These are phyloP conservation scores for Aureobasidium uvarum DNA, from an alignment of 2,329 filamentous ascomycete species.

Conservation along the genomic window DNA sequence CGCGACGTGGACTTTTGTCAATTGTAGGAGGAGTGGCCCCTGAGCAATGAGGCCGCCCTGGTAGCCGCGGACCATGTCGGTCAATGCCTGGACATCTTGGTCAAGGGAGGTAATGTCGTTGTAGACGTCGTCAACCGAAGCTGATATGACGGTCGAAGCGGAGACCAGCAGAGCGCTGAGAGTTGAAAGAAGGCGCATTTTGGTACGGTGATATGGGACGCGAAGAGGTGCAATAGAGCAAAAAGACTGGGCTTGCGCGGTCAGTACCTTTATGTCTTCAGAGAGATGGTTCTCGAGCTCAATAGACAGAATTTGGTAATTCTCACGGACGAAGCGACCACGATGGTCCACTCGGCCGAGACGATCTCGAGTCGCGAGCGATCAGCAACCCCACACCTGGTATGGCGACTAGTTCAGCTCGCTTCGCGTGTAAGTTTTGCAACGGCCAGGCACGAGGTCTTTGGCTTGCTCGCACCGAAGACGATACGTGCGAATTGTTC, in stretches of 20 bases:
- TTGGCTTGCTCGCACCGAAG: not conserved
- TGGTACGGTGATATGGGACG: not conserved
- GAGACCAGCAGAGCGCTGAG: not conserved
- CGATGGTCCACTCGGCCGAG: conserved; percentile 4
- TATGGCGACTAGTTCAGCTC: not conserved
- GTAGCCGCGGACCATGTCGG: conserved; percentile 1
- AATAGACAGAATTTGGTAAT: not conserved
- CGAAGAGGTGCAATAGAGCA: not conserved
- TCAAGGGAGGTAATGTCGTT: conserved; percentile 9
- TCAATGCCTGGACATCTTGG: conserved; percentile 3
- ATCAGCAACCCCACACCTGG: not conserved
- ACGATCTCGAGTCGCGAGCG: not conserved
- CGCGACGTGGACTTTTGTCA: conserved; percentile 8
- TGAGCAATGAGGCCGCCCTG: conserved; percentile 9
- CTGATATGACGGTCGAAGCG: not conserved
- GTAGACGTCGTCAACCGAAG: conserved; percentile 3
- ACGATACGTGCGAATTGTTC: not conserved
- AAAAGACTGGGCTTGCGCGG: not conserved
- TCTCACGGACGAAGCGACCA: not conserved
- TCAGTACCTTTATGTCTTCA: not conserved
- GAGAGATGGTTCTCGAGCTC: not conserved
- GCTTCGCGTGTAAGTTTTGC: not conserved
- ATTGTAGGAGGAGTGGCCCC: not conserved
- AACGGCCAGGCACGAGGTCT: conserved; percentile 3
- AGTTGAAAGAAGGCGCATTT: not conserved